Conservation (phyloP, 805 yeast species). For the Tetrapisispora namnaoensis region DNA sequence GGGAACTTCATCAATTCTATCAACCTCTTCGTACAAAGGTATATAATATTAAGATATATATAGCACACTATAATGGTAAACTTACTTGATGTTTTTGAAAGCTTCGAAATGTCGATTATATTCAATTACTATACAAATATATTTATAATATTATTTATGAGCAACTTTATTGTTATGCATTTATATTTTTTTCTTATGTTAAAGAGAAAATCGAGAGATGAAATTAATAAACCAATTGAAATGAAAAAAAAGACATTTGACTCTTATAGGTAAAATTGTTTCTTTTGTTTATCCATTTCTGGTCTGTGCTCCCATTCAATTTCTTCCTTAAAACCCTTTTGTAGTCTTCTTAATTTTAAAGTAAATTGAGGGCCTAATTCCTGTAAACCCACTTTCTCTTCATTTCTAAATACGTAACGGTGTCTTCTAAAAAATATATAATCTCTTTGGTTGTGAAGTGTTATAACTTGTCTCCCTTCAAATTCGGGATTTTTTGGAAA, state of each 20-base stretch:
- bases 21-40: neutral
- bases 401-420: conserved; percentile 80
- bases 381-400: conserved; percentile 87
- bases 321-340: conserved; percentile 85
- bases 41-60: neutral
- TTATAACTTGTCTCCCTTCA: conserved; percentile 91
- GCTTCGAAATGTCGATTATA: too few species aligned
- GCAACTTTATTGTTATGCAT: too few species aligned
- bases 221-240: too few species aligned
- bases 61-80: too few species aligned
- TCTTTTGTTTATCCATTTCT: conserved; percentile 94
- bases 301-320: conserved; percentile 94
- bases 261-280: conserved; percentile 67
- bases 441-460: conserved; percentile 94
- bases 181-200: too few species aligned
- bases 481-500: conserved; percentile 92
- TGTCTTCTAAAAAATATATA: conserved; percentile 92
- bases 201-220: neutral
- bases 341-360: conserved; percentile 74
- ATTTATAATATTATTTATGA: too few species aligned
- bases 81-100: too few species aligned
- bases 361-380: conserved; percentile 97
- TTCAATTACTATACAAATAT: too few species aligned
- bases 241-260: too few species aligned
- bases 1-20: neutral